Conservation (phyloP, 805 yeast genomes). For the Zygoascus flipseniorum region DNA sequence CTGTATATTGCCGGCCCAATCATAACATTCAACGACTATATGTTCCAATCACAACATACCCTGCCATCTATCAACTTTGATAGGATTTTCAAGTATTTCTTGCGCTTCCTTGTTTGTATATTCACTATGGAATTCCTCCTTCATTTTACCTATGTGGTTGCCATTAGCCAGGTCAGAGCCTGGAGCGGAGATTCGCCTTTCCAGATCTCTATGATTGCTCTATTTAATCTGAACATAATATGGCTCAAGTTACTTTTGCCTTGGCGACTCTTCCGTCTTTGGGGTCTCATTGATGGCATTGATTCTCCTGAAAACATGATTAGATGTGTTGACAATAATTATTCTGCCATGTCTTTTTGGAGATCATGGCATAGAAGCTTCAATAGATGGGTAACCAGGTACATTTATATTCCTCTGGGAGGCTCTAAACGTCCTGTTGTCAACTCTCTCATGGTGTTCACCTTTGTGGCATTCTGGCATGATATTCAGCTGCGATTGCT, state of each 20-base stretch:
- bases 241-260: constrained; percentile 92
- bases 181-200: constrained; percentile 88
- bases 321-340: constrained; percentile 90
- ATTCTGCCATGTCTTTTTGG: constrained; percentile 93
- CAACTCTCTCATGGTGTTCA: constrained; percentile 77
- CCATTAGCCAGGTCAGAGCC: constrained; percentile 80
- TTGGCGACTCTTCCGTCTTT: constrained; percentile 89
- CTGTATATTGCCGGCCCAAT: constrained; percentile 93
- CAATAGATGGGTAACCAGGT: constrained; percentile 83
- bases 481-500: constrained; percentile 82
- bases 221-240: constrained; percentile 80
- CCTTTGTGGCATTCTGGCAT: constrained; percentile 98
- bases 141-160: constrained; percentile 88
- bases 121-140: constrained; percentile 82
- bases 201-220: constrained; percentile 89
- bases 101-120: constrained; percentile 63
- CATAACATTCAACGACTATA: constrained; percentile 82
- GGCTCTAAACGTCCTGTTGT: constrained; percentile 64
- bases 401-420: constrained; percentile 86
- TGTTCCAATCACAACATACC: constrained; percentile 51
- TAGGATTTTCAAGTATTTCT: constrained; percentile 51
- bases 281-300: constrained; percentile 87
- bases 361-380: constrained; percentile 97
- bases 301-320: constrained; percentile 98
- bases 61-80: constrained; percentile 50